Conservation (phyloP, 805 yeast species). For the Zygoascus flipseniorum region DNA sequence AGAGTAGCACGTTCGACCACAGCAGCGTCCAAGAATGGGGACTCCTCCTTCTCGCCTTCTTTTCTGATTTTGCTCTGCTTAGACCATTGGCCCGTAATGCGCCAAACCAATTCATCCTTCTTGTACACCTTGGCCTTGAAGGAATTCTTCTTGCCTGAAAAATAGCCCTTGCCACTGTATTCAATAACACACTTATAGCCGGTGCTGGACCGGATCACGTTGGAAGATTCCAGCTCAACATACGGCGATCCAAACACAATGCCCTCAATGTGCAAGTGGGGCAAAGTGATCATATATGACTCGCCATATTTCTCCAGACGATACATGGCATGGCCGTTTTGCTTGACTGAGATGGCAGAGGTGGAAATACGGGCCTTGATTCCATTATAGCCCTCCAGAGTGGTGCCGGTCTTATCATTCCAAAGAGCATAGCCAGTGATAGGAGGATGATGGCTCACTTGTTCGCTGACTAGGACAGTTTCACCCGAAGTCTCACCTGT, state of each 20-base stretch:
- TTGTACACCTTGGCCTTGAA: slow-evolving; percentile 67
- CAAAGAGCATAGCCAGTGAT: slow-evolving; percentile 83
- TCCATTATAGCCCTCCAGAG: slow-evolving; percentile 83
- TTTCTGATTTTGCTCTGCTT: slow-evolving; percentile 56
- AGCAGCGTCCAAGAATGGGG: slow-evolving; percentile 27
- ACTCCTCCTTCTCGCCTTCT: slow-evolving; percentile 38
- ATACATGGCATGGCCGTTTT: slow-evolving; percentile 82
- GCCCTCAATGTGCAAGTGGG: slow-evolving; percentile 93
- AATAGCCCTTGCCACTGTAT: slow-evolving; percentile 88
- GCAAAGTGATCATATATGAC: slow-evolving; percentile 74
- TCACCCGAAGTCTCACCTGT: slow-evolving; percentile 63
- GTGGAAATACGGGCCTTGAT: slow-evolving; percentile 77
- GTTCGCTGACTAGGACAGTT: slow-evolving; percentile 76
- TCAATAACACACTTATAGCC: slow-evolving; percentile 71
- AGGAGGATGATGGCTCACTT: slow-evolving; percentile 97
- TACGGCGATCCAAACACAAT: slow-evolving; percentile 84
- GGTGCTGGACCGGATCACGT: slow-evolving; percentile 72
- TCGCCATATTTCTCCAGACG: slow-evolving; percentile 40
- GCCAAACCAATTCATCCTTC: slow-evolving; percentile 48
- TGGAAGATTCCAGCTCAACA: slow-evolving; percentile 85
- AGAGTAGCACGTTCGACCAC: slow-evolving; percentile 45
- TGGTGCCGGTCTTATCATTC: slow-evolving; percentile 61
- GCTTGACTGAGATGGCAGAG: slow-evolving; percentile 76
- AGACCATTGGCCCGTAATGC: slow-evolving; percentile 91
- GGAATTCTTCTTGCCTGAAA: slow-evolving; percentile 88